Evolutionary conservation across 352 stramenopile genomes (phyloP).

Genomic region (Plasmopara halstedii): DNA sequence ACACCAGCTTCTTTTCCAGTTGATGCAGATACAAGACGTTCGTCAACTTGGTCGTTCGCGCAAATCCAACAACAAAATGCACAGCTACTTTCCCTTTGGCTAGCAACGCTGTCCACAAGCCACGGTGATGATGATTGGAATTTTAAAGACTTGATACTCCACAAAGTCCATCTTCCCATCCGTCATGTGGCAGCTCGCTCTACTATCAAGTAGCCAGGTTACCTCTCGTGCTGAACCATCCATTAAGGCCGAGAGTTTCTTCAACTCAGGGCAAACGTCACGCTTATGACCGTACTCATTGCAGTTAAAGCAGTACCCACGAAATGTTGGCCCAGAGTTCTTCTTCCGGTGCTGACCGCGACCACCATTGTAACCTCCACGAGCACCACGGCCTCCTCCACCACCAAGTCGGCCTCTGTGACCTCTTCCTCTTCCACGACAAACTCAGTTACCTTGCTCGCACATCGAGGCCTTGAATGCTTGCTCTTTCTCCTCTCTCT

Average conservation of each 20-base stretch:
- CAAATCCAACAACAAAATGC: background rate
- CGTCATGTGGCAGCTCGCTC: background rate
- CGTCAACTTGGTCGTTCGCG: background rate
- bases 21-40: background rate
- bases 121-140: background rate
- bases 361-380: background rate
- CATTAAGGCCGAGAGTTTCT: no score
- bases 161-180: background rate
- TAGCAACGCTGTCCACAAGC: background rate
- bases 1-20: background rate
- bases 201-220: conserved; percentile 17
- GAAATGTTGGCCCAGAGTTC: background rate
- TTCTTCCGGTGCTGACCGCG: background rate
- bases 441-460: background rate
- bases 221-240: no score
- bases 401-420: no score
- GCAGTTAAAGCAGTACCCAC: no score
- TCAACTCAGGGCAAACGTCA: no score
- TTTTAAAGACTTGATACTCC: background rate
- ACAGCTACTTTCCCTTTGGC: background rate
- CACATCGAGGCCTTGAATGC: conserved; percentile 7
- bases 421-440: no score
- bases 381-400: background rate
- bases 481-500: conserved; percentile 2
- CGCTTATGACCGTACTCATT: no score